These are phyloP conservation scores for Pythium vanterpoolii DNA, from an alignment of 352 stramenopile species.

Conservation along the genomic window DNA sequence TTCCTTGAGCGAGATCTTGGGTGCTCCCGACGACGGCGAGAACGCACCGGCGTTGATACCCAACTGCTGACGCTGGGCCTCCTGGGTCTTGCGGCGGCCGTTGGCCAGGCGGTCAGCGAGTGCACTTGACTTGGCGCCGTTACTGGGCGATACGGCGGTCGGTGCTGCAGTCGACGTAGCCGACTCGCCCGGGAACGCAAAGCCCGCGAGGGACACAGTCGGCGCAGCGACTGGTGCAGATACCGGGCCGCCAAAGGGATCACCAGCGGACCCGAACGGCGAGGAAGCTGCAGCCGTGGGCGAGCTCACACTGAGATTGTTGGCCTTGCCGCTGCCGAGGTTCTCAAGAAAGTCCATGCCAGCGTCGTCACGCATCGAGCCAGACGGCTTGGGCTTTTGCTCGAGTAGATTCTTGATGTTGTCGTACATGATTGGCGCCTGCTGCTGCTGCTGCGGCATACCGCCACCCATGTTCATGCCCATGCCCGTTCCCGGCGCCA, in stretches of 20 bases:
- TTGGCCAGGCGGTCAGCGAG: conserved; percentile 58
- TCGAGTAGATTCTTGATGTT: conserved; percentile 82
- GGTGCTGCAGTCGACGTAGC: background rate
- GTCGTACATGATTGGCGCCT: conserved; percentile 68
- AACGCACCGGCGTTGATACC: conserved; percentile 60
- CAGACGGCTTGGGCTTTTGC: conserved; percentile 52
- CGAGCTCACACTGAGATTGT: conserved; percentile 28
- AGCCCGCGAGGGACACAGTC: conserved; percentile 2
- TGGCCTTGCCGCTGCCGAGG: conserved; percentile 37
- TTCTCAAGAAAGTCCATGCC: conserved; percentile 71
- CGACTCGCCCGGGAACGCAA: conserved; percentile 20
- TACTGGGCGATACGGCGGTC: conserved; percentile 9
- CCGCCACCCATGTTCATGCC: conserved; percentile 11
- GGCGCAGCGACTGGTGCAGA: background rate
- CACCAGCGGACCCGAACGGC: too few relatives aligned
- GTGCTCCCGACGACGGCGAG: conserved; percentile 18
- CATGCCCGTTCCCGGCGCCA: background rate
- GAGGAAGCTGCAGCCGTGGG: conserved; percentile 19
- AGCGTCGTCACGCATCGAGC: conserved; percentile 35
- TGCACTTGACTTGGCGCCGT: conserved; percentile 47
- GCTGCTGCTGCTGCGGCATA: conserved; percentile 18
- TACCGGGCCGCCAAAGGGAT: conserved; percentile 31
- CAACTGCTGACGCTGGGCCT: conserved; percentile 58
- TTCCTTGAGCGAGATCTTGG: conserved; percentile 67
- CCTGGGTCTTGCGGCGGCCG: conserved; percentile 65